A percentile compares a stretch with the other conserved stretches of the same genome.
Evolutionary conservation across 2,329 filamentous ascomycete genomes (phyloP).

Genomic region (Canariomyces notabilis): DNA sequence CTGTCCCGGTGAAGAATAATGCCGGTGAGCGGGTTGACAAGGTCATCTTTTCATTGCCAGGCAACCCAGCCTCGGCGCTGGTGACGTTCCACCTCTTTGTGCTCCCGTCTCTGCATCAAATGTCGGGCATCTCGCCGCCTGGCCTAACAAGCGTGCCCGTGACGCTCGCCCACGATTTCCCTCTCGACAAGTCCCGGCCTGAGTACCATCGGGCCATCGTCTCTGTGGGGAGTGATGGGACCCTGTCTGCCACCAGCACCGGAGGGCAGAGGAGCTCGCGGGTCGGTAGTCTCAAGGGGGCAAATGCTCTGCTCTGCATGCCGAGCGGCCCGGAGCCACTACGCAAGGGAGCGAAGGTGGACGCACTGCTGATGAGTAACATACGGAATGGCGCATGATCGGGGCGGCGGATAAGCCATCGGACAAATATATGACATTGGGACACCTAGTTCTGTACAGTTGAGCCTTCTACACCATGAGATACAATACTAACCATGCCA

Average conservation of each 20-base stretch:
- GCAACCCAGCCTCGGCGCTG: constrained; percentile 88
- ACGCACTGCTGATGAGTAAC: constrained; percentile 72
- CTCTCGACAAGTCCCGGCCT: constrained; percentile 66
- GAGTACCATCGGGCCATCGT: constrained; percentile 91
- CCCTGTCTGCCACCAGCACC: constrained; percentile 71
- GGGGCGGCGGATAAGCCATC: background rate
- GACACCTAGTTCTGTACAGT: constrained; percentile 20
- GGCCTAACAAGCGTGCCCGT: constrained; percentile 73
- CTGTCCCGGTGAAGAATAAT: constrained; percentile 63
- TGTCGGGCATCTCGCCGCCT: constrained; percentile 60
- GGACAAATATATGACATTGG: constrained; percentile 12
- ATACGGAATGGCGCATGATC: constrained; percentile 29
- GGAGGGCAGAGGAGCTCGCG: constrained; percentile 85
- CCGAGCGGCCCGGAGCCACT: constrained; percentile 60
- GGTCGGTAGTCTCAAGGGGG: constrained; percentile 81
- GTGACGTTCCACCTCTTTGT: constrained; percentile 95
- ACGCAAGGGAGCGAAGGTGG: constrained; percentile 63
- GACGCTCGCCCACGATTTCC: constrained; percentile 64
- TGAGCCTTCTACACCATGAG: constrained; percentile 19
- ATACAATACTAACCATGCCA: constrained; percentile 23
- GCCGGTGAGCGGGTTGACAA: constrained; percentile 55
- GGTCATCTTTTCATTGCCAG: constrained; percentile 83
- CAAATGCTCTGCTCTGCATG: constrained; percentile 80
- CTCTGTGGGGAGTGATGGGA: constrained; percentile 58
- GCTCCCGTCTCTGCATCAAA: constrained; percentile 74